These are phyloP conservation scores for Lepidium aucheri DNA, from an alignment of 345 rosid species.

Conservation along the genomic window DNA sequence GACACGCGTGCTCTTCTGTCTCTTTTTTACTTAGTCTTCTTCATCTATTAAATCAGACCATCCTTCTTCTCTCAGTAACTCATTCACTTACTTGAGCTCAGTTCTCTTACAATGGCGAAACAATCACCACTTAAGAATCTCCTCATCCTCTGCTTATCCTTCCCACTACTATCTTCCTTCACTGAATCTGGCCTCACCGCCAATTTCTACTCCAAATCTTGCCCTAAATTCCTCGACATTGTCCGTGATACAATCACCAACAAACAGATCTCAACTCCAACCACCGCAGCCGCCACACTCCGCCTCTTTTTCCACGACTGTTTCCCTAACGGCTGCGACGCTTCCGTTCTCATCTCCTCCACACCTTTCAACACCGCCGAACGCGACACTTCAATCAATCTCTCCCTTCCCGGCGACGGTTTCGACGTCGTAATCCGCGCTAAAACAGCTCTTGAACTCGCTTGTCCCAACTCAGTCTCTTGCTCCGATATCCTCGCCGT, in stretches of 20 bases:
- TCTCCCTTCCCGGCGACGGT: slow-evolving; percentile 81
- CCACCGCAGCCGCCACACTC: slow-evolving; percentile 72
- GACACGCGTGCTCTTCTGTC: too few species aligned
- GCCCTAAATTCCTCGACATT: slow-evolving; percentile 57
- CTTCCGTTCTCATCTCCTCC: slow-evolving; percentile 54
- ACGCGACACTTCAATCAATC: slow-evolving; percentile 66
- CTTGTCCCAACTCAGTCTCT: slow-evolving; percentile 74
- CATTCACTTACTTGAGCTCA: neutral
- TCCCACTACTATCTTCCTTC: neutral
- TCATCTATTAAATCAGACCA: neutral
- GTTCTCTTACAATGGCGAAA: neutral
- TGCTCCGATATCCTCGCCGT: slow-evolving; percentile 80
- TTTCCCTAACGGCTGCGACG: slow-evolving; percentile 71
- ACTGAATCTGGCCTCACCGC: slow-evolving; percentile 35
- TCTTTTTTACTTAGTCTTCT: neutral
- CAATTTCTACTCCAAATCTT: slow-evolving; percentile 53
- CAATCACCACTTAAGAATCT: neutral
- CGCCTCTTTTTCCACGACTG: slow-evolving; percentile 87
- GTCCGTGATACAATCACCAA: slow-evolving; percentile 51
- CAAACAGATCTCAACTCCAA: slow-evolving; percentile 69
- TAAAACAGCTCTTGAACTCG: slow-evolving; percentile 81
- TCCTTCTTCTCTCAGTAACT: too few species aligned
- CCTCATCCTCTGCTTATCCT: neutral
- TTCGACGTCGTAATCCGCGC: slow-evolving; percentile 70
- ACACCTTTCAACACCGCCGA: slow-evolving; percentile 56